These are phyloP conservation scores for Paecilomyces dactylethromorphus DNA, from an alignment of 2,329 filamentous ascomycete genomes.

Conservation along the genomic window DNA sequence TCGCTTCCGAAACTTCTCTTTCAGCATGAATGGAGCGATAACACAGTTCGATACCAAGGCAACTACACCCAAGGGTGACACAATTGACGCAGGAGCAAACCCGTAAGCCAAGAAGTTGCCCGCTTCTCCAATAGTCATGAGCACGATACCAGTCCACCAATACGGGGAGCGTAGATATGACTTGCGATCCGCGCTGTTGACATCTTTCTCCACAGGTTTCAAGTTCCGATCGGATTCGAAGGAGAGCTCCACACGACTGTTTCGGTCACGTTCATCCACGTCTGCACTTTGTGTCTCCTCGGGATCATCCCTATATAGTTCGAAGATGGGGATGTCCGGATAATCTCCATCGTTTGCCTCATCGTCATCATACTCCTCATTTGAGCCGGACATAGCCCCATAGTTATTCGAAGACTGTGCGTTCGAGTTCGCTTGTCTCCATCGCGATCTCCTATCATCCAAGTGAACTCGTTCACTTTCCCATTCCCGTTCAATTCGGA, in stretches of 20 bases:
- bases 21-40: constrained; percentile 88
- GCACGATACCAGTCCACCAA: constrained; percentile 90
- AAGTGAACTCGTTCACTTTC: constrained; percentile 43
- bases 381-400: constrained; percentile 31
- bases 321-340: constrained; percentile 4
- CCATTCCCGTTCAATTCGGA: constrained; percentile 68
- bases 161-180: constrained; percentile 86
- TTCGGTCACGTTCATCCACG: neutral
- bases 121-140: constrained; percentile 89
- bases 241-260: constrained; percentile 22
- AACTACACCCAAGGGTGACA: constrained; percentile 93
- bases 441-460: constrained; percentile 45
- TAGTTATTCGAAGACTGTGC: constrained; percentile 26
- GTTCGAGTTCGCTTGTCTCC: constrained; percentile 36
- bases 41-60: constrained; percentile 94
- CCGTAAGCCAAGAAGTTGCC: constrained; percentile 97
- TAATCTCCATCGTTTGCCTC: constrained; percentile 3
- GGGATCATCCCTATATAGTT: constrained; percentile 11
- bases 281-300: constrained; percentile 23
- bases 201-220: constrained; percentile 31
- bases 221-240: constrained; percentile 34
- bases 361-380: constrained; percentile 7
- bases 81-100: constrained; percentile 94
- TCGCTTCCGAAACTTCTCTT: constrained; percentile 76
- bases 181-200: constrained; percentile 45